Percentiles rank a stretch among this genome's conserved stretches.
These are phyloP conservation scores for Ustilago esculenta DNA, from an alignment of 1,284 basidiomycete genomes.

Conservation along the genomic window DNA sequence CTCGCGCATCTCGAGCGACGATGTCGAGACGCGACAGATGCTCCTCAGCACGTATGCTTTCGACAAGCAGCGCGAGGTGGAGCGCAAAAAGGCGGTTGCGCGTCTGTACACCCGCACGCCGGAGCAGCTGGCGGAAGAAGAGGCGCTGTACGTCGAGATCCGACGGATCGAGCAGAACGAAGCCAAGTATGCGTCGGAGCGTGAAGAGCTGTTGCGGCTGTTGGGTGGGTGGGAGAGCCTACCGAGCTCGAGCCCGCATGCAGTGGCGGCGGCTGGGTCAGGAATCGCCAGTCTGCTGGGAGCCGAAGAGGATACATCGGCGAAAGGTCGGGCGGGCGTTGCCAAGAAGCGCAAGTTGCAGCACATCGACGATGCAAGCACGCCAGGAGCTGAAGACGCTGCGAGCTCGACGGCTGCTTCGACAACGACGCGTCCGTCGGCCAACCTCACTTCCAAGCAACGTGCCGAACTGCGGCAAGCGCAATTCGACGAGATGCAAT, in stretches of 20 bases:
- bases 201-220: conserved; percentile 87
- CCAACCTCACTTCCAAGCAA: conserved; percentile 47
- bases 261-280: conserved; percentile 59
- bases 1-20: conserved; percentile 71
- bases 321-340: conserved; percentile 21
- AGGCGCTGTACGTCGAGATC: conserved; percentile 91
- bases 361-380: conserved; percentile 25
- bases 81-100: conserved; percentile 86
- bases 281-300: conserved; percentile 50
- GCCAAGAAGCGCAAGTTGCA: conserved; percentile 51
- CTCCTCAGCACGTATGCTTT: conserved; percentile 66
- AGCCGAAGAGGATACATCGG: conserved; percentile 18
- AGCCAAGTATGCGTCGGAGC: conserved; percentile 83
- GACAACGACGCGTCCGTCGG: conserved; percentile 14
- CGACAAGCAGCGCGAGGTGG: conserved; percentile 81
- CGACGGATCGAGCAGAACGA: conserved; percentile 94
- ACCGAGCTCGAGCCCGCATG: conserved; percentile 52
- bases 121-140: conserved; percentile 92
- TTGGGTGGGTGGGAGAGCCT: conserved; percentile 70
- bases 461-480: conserved; percentile 57
- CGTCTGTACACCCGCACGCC: conserved; percentile 86
- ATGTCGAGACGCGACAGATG: conserved; percentile 55
- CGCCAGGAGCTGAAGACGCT: conserved; percentile 28
- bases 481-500: conserved; percentile 61
- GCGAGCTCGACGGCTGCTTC: conserved; percentile 11